Percentiles rank a stretch among this genome's conserved stretches.
Evolutionary conservation across 768 basidiomycete genomes (phyloP).

Genomic region (Lactarius trivialis): DNA sequence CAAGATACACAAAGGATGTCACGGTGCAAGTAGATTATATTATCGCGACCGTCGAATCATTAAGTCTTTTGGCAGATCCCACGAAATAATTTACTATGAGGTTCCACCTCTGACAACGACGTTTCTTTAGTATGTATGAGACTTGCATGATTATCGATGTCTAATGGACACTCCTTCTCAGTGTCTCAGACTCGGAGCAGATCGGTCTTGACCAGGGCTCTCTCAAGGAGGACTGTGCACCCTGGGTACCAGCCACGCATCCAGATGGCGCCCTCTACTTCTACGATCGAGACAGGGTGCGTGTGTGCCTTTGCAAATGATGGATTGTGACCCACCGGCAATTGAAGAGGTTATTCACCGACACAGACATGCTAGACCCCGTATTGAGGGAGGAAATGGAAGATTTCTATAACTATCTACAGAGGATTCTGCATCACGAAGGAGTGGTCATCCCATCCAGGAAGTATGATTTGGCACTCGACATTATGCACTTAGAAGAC

Average conservation of each 20-base stretch:
- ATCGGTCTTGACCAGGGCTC: background rate
- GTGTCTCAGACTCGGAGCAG: background rate
- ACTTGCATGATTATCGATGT: background rate
- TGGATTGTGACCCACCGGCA: background rate
- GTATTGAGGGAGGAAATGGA: slow-evolving; percentile 31
- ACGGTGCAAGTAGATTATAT: background rate
- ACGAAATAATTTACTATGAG: background rate
- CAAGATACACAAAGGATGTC: background rate
- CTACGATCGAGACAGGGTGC: background rate
- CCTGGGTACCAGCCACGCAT: background rate
- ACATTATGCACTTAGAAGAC: slow-evolving; percentile 26
- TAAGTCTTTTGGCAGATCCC: background rate
- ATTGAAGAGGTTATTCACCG: slow-evolving; percentile 43
- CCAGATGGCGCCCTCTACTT: background rate
- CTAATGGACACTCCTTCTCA: background rate
- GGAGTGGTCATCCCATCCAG: background rate
- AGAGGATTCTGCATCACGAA: slow-evolving; percentile 12
- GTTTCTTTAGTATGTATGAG: background rate
- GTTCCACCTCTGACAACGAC: background rate
- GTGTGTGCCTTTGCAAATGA: slow-evolving; percentile 8
- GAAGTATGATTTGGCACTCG: background rate
- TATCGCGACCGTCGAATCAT: background rate
- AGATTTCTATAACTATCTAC: slow-evolving; percentile 18
- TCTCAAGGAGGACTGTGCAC: background rate
- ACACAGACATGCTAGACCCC: slow-evolving; percentile 41